A percentile compares a stretch with the other conserved stretches of the same genome.
Evolutionary conservation across 352 stramenopile species (phyloP).

Genomic region (Phytophthora nicotianae): DNA sequence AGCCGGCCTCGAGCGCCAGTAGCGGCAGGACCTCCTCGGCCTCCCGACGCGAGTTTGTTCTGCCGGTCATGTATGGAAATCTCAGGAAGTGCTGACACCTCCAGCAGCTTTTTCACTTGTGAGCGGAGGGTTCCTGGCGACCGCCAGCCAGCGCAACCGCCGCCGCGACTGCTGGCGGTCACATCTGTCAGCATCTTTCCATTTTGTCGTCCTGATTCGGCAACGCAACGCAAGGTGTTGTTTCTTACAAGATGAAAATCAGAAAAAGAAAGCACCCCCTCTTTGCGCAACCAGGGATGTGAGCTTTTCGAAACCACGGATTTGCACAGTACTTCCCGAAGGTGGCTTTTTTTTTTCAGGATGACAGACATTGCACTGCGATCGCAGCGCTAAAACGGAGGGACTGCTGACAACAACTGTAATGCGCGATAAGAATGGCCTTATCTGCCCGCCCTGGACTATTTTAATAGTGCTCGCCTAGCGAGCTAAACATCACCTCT

Average conservation of each 20-base stretch:
- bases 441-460: no score
- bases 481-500: not conserved
- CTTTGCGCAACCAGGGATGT: constrained; percentile 14
- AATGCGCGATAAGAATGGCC: constrained; percentile 15
- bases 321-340: not conserved
- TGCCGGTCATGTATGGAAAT: constrained; percentile 24
- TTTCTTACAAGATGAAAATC: not conserved
- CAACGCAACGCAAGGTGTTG: constrained; percentile 9
- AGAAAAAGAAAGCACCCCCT: not conserved
- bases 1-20: constrained; percentile 13
- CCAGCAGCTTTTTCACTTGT: constrained; percentile 31
- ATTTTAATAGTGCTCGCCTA: not conserved
- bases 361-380: not conserved
- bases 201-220: constrained; percentile 22
- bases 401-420: not conserved
- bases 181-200: constrained; percentile 30
- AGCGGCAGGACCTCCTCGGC: constrained; percentile 39
- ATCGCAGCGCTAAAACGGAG: not conserved
- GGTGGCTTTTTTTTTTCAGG: not conserved
- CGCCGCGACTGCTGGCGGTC: constrained; percentile 25
- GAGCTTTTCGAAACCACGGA: constrained; percentile 17
- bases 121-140: constrained; percentile 14
- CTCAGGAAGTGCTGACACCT: not conserved
- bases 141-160: constrained; percentile 17
- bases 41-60: constrained; percentile 24